phyloP scores from a whole-genome alignment of 2,329 filamentous ascomycete species.

The Ophiostoma quercus region DNA sequence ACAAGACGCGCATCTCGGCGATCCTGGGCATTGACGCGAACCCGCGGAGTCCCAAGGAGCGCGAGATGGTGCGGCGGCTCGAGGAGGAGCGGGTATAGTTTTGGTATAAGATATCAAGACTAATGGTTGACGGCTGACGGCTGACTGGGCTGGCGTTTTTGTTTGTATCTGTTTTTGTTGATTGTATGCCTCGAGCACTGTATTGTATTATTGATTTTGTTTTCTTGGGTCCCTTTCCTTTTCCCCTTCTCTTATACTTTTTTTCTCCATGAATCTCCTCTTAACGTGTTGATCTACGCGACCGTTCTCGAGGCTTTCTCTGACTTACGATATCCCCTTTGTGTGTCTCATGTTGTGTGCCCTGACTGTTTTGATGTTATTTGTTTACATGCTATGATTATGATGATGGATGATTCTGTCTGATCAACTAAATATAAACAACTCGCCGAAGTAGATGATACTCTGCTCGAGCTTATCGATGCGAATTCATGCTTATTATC shows the following conservation, averaged over 20 bases:
- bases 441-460: neutral
- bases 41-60: constrained; percentile 52
- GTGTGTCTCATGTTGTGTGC: constrained; percentile 11
- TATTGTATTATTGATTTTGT: neutral
- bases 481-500: neutral
- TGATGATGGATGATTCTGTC: neutral
- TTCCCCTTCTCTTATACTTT: neutral
- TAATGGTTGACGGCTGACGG: constrained; percentile 2
- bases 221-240: neutral
- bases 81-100: constrained; percentile 36
- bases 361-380: neutral
- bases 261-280: neutral
- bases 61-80: constrained; percentile 50
- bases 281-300: neutral
- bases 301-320: neutral
- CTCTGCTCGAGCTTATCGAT: too few relatives aligned
- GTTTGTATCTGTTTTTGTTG: neutral
- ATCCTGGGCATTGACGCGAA: constrained; percentile 57
- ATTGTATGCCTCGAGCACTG: neutral
- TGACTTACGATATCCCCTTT: neutral
- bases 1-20: constrained; percentile 58
- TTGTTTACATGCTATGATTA: neutral
- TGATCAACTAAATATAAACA: neutral
- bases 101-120: neutral
- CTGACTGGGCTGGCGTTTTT: constrained; percentile 3